Percentiles rank a stretch among this genome's conserved stretches.
These are phyloP conservation scores for Plasmodium knowlesi DNA, from an alignment of 169 alveolate species.

Conservation along the genomic window DNA sequence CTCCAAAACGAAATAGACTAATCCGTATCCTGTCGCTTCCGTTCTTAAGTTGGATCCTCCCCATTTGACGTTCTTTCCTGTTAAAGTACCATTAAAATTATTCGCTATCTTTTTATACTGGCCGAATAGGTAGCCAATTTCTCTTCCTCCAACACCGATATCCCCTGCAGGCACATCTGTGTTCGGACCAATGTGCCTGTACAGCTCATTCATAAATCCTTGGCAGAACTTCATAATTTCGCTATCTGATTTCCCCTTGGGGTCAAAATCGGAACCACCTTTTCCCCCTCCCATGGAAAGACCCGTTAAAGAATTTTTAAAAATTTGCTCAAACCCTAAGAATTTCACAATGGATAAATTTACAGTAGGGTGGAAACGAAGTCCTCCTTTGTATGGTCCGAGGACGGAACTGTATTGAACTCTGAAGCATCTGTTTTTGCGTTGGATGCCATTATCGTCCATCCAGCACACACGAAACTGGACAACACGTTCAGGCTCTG, in stretches of 20 bases:
- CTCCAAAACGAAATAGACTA: slow-evolving; percentile 86
- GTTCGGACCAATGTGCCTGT: slow-evolving; percentile 86
- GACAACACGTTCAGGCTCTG: slow-evolving; percentile 86
- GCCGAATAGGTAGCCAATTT: slow-evolving; percentile 90
- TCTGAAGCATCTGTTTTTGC: slow-evolving; percentile 87
- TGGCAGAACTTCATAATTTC: slow-evolving; percentile 89
- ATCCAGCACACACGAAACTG: slow-evolving; percentile 86
- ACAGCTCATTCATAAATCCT: slow-evolving; percentile 84
- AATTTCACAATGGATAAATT: slow-evolving; percentile 87
- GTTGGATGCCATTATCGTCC: slow-evolving; percentile 84
- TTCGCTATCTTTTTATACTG: slow-evolving; percentile 86
- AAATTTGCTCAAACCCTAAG: slow-evolving; percentile 90
- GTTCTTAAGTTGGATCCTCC: slow-evolving; percentile 90
- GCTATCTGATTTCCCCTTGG: slow-evolving; percentile 87
- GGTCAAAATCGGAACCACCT: slow-evolving; percentile 92
- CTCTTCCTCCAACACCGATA: slow-evolving; percentile 91
- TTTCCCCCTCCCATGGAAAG: slow-evolving; percentile 90
- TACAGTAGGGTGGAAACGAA: slow-evolving; percentile 89
- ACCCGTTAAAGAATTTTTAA: slow-evolving; percentile 88
- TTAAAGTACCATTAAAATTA: slow-evolving; percentile 85
- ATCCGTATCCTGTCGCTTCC: slow-evolving; percentile 92
- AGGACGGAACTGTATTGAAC: slow-evolving; percentile 85
- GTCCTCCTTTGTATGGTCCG: slow-evolving; percentile 92
- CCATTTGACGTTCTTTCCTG: slow-evolving; percentile 89
- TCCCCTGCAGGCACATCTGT: slow-evolving; percentile 93